phyloP scores from a whole-genome alignment of 257 asterid species.

The Solanum arcanum region DNA sequence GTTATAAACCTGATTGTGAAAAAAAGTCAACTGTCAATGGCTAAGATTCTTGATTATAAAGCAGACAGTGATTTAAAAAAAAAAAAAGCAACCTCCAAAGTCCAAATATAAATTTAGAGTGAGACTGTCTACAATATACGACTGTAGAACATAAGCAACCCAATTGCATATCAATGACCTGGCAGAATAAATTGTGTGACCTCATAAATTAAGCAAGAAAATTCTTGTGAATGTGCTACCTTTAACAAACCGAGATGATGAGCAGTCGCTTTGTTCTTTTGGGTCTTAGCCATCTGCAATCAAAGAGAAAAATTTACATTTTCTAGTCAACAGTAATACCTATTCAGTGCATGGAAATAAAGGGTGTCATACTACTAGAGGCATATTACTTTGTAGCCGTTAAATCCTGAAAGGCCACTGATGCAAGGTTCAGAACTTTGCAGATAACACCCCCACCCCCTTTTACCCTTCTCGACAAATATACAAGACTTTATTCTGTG shows the following conservation, averaged over 20 bases:
- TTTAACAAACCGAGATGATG: constrained; percentile 93
- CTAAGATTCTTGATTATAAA: background rate
- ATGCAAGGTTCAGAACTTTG: background rate
- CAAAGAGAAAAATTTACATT: background rate
- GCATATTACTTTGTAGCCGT: background rate
- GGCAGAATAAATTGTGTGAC: background rate
- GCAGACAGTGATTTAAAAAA: background rate
- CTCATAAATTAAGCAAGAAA: background rate
- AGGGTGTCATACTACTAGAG: background rate
- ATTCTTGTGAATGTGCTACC: constrained; percentile 25
- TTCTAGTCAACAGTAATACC: background rate
- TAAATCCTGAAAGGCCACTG: background rate
- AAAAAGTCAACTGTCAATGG: background rate
- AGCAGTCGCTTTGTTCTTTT: constrained; percentile 96
- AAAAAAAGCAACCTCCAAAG: background rate
- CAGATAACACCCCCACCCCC: background rate
- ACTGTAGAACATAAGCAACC: background rate
- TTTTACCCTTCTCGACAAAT: background rate
- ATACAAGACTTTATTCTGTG: background rate
- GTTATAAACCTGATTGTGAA: background rate
- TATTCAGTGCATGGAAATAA: background rate
- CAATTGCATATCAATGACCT: background rate
- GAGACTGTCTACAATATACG: background rate
- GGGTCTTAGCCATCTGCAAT: constrained; percentile 93
- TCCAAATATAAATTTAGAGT: background rate